These are phyloP conservation scores for Haberlea rhodopensis DNA, from an alignment of 257 asterid genomes.

Conservation along the genomic window DNA sequence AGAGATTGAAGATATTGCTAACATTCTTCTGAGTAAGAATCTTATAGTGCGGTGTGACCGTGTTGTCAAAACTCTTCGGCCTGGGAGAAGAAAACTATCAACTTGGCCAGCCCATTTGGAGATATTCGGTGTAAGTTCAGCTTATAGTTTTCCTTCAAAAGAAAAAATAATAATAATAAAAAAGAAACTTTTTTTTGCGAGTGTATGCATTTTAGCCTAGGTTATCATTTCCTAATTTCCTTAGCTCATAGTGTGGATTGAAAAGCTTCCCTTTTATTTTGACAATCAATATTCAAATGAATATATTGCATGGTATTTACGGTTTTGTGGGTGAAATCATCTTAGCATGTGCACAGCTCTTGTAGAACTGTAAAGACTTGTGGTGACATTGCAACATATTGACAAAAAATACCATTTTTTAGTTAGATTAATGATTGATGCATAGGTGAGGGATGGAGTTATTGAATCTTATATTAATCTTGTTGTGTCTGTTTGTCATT, in stretches of 20 bases:
- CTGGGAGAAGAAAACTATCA: conserved; percentile 89
- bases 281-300: not conserved
- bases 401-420: not conserved
- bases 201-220: not conserved
- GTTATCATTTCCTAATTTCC: not conserved
- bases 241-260: not conserved
- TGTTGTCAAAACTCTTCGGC: conserved; percentile 90
- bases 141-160: conserved; percentile 6
- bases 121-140: conserved; percentile 70
- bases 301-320: not conserved
- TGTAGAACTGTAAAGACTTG: not conserved
- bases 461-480: no score
- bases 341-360: not conserved
- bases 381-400: not conserved
- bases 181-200: not conserved
- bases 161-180: no score
- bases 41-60: conserved; percentile 94
- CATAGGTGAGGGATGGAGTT: not conserved
- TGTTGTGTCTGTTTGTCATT: not conserved
- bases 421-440: not conserved
- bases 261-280: not conserved
- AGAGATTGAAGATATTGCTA: conserved; percentile 79
- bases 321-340: not conserved
- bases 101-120: conserved; percentile 99
- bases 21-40: conserved; percentile 69